Base-by-base conservation (phyloP, 345 rosid species). In the Odontarrhena argentea region DNA sequence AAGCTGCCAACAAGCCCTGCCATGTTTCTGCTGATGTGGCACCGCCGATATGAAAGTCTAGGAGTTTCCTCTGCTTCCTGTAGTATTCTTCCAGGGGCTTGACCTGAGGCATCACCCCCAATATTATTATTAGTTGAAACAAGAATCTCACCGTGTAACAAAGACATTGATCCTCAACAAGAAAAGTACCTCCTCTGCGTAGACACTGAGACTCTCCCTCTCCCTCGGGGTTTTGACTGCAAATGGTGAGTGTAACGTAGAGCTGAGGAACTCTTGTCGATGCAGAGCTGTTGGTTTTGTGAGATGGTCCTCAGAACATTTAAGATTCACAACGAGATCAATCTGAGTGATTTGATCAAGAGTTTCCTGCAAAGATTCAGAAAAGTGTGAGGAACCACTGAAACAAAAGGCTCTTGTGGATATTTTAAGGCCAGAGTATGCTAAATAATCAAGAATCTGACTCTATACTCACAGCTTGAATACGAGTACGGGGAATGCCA, bases 71-170 rank as follows among this genome's bases (percentile, higher is more conserved):
- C 71, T 88, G 91, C 71, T 74, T 85, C 68, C 71, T 66, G 77
- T 94, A 94, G 78, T 94, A 87, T 14, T 88, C 96, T 85, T 94
- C 95, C 80, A 88, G 50, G 68, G 85, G 81, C 69, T 85, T 85
- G 30, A 79, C 86, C 99, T 94, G 79, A 65, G 32, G 38, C 45
- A 37, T 71, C 60, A 40, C 30, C 63, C 55, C 18, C 7, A 32
- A 3, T 32, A 36, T 49, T 12, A 24, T 34, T 18, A 35, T 24
- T 14, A 52, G 32, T 12, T 43, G 54, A 41, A 22, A 43, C 47
- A 42, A 44, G 28, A 9, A 36, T 25, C 30, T 37, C 30, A 45
- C 41, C 22, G 6, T 24, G 32, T 30, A 42, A 22, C 54, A 51
- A 35, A 34, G 55, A 26, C 44, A 63, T n/a, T 7, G 11, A 36